phyloP scores from a whole-genome alignment of 1,284 basidiomycete species.

The Trichosporon sp. region DNA sequence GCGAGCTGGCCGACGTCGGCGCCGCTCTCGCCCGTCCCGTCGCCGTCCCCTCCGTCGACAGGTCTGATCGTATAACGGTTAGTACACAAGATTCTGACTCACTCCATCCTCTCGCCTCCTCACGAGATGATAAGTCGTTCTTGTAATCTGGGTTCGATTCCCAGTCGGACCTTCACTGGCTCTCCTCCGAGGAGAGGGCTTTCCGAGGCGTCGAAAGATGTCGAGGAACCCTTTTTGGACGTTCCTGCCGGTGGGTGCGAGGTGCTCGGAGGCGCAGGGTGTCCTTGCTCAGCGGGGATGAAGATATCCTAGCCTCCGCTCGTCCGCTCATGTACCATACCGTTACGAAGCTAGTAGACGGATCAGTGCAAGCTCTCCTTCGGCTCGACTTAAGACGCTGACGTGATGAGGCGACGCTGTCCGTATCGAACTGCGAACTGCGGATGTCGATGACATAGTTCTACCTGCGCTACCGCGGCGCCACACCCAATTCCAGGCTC shows the following conservation, averaged over 20 bases:
- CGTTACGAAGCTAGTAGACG: too few relatives aligned
- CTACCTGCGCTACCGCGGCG: too few relatives aligned
- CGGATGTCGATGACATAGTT: too few relatives aligned
- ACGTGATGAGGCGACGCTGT: too few relatives aligned
- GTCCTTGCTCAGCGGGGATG: too few relatives aligned
- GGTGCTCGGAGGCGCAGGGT: too few relatives aligned
- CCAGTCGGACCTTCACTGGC: slow-evolving; percentile 2
- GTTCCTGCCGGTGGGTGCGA: background rate
- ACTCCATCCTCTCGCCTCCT: background rate
- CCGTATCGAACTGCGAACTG: too few relatives aligned
- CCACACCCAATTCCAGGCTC: too few relatives aligned
- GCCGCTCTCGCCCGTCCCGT: background rate
- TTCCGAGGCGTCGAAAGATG: background rate
- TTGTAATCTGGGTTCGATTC: slow-evolving; percentile 15
- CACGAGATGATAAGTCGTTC: background rate
- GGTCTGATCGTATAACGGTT: slow-evolving; percentile 13
- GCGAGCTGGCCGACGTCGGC: background rate
- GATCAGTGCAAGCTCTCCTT: too few relatives aligned
- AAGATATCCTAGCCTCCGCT: too few relatives aligned
- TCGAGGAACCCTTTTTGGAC: background rate
- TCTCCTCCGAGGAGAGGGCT: background rate
- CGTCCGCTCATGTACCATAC: too few relatives aligned
- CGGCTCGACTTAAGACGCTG: too few relatives aligned
- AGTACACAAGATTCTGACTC: slow-evolving; percentile 15
- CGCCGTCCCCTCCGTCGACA: background rate